A percentile compares a stretch with the other conserved stretches of the same genome.
phyloP scores from a whole-genome alignment of 2,329 filamentous ascomycete genomes.

The Epichloe scottii region DNA sequence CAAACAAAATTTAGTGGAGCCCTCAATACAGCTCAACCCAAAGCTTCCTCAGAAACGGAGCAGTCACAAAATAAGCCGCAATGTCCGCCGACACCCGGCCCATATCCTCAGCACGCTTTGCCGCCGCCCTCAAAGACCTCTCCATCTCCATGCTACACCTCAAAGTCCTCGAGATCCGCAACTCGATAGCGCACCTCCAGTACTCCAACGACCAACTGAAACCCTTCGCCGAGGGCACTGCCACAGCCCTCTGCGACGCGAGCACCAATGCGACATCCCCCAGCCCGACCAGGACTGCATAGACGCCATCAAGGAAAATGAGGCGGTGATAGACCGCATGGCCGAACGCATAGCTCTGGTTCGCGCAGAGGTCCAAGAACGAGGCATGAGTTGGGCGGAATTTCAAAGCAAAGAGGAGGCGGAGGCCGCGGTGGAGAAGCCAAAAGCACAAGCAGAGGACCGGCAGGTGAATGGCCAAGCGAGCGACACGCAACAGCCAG shows the following conservation, averaged over 20 bases:
- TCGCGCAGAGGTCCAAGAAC: conserved; percentile 47
- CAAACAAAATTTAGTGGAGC: too few species aligned
- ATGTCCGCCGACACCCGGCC: conserved; percentile 54
- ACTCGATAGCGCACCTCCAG: conserved; percentile 61
- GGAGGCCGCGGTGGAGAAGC: conserved; percentile 18
- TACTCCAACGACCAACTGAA: conserved; percentile 62
- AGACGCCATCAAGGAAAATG: conserved; percentile 63
- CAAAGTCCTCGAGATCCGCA: conserved; percentile 65
- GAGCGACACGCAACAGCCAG: background rate
- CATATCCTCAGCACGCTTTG: conserved; percentile 51
- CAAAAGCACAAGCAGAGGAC: conserved; percentile 7
- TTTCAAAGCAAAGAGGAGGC: conserved; percentile 36
- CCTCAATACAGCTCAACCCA: too few species aligned
- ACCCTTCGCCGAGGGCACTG: conserved; percentile 47
- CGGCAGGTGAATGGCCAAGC: background rate
- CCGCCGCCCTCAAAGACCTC: conserved; percentile 54
- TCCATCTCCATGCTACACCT: conserved; percentile 54
- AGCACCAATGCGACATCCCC: background rate
- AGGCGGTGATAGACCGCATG: conserved; percentile 55
- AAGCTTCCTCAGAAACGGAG: too few species aligned
- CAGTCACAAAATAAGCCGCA: conserved; percentile 1
- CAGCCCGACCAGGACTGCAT: conserved; percentile 54
- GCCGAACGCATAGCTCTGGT: conserved; percentile 51
- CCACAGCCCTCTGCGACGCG: conserved; percentile 16
- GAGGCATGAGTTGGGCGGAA: conserved; percentile 45